Evolutionary conservation across 306 rosid species (phyloP).

Genomic region (Quercus variabilis): DNA sequence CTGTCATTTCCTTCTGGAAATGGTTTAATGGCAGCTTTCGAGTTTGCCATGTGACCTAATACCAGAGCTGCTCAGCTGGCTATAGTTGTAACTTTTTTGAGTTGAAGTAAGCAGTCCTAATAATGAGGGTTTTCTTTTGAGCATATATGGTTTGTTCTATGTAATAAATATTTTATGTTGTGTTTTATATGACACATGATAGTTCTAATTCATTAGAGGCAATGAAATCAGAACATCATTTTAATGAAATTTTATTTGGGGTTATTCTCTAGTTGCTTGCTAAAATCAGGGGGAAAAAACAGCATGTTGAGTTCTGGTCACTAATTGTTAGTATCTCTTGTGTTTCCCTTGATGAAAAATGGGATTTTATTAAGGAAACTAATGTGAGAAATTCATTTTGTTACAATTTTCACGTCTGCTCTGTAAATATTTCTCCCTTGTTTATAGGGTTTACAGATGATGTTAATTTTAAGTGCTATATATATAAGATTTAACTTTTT

Average conservation of each 20-base stretch:
- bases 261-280: no score
- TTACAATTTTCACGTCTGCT: background rate
- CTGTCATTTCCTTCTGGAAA: background rate
- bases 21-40: constrained; percentile 4
- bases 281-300: no score
- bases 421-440: no score
- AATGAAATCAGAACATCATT: background rate
- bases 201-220: background rate
- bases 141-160: background rate
- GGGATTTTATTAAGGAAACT: background rate
- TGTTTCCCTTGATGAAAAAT: background rate
- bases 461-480: no score
- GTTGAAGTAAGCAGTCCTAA: background rate
- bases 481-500: no score
- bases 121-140: background rate
- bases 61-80: constrained; percentile 5
- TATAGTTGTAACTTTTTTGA: background rate
- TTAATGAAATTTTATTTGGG: background rate
- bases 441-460: no score
- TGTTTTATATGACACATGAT: background rate
- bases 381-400: background rate
- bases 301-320: no score
- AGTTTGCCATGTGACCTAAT: constrained; percentile 15
- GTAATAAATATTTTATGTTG: background rate
- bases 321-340: background rate